Conservation (phyloP, 805 yeast species). For the Candida ovalis region DNA sequence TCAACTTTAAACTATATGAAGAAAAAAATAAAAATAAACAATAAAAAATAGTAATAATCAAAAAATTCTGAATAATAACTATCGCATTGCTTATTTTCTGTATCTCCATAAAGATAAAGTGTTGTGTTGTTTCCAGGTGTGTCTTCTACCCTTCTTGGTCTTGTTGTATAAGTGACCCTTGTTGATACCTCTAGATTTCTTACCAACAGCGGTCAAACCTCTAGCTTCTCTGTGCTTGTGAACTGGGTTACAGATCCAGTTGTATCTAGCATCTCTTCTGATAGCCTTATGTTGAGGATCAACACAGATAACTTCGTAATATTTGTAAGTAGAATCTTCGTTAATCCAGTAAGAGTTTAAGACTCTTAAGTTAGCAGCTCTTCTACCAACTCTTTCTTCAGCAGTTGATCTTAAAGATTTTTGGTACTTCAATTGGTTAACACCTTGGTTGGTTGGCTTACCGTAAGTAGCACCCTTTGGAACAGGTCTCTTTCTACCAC, state of each 20-base stretch:
- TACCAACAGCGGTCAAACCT: conserved; percentile 97
- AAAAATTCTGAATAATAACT: no score
- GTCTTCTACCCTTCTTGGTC: conserved; percentile 98
- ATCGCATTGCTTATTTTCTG: conserved; percentile 63
- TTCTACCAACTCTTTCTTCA: conserved; percentile 99
- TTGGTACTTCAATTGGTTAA: conserved; percentile 98
- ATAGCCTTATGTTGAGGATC: conserved; percentile 98
- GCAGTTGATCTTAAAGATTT: conserved; percentile 97
- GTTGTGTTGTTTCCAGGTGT: conserved; percentile 99
- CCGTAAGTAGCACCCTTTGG: conserved; percentile 99
- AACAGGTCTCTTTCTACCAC: conserved; percentile 99
- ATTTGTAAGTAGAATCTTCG: conserved; percentile 99
- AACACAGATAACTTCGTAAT: conserved; percentile 95
- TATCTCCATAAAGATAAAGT: conserved; percentile 99
- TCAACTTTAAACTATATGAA: background rate
- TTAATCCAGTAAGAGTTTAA: conserved; percentile 99
- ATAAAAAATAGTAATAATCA: background rate
- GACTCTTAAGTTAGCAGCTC: conserved; percentile 98
- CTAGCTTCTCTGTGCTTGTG: conserved; percentile 99
- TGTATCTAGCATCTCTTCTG: conserved; percentile 97
- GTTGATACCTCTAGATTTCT: conserved; percentile 99
- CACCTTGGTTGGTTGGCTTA: conserved; percentile 99
- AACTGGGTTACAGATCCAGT: conserved; percentile 99
- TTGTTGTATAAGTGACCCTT: conserved; percentile 99
- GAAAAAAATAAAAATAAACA: background rate